These are phyloP conservation scores for Xylariaceae sp. DNA, from an alignment of 2,329 filamentous ascomycete genomes.

Conservation along the genomic window DNA sequence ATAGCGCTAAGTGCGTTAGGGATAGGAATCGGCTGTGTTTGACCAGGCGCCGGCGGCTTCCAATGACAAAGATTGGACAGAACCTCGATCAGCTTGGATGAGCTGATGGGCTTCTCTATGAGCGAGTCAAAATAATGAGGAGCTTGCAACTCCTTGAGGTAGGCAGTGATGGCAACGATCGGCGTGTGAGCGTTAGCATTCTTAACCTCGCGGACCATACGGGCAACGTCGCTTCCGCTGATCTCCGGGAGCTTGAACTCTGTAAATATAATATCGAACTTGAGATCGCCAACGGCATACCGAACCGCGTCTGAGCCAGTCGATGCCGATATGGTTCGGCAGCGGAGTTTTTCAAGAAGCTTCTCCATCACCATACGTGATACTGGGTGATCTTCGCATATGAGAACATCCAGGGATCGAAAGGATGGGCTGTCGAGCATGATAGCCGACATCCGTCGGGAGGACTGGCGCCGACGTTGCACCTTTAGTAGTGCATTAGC, in stretches of 20 bases:
- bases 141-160: conserved; percentile 93
- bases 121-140: conserved; percentile 94
- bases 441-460: conserved; percentile 88
- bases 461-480: conserved; percentile 90
- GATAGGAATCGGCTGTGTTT: conserved; percentile 40
- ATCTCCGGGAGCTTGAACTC: conserved; percentile 95
- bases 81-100: conserved; percentile 84
- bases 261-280: conserved; percentile 98
- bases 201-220: conserved; percentile 96
- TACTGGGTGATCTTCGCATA: conserved; percentile 96
- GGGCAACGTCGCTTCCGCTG: conserved; percentile 89
- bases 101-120: conserved; percentile 94
- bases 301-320: conserved; percentile 90
- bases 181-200: conserved; percentile 93
- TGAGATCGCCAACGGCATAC: conserved; percentile 93
- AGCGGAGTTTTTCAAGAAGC: conserved; percentile 88
- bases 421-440: conserved; percentile 82
- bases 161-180: conserved; percentile 94
- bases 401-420: conserved; percentile 85
- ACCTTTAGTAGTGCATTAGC: conserved; percentile 88
- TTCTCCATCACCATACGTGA: conserved; percentile 99
- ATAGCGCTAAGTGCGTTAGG: conserved; percentile 58
- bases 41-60: conserved; percentile 66
- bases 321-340: conserved; percentile 85
- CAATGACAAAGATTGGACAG: conserved; percentile 86